A percentile compares a stretch with the other conserved stretches of the same genome.
These are phyloP conservation scores for Berkeleyomyces rouxiae DNA, from an alignment of 2,329 filamentous ascomycete genomes.

Conservation along the genomic window DNA sequence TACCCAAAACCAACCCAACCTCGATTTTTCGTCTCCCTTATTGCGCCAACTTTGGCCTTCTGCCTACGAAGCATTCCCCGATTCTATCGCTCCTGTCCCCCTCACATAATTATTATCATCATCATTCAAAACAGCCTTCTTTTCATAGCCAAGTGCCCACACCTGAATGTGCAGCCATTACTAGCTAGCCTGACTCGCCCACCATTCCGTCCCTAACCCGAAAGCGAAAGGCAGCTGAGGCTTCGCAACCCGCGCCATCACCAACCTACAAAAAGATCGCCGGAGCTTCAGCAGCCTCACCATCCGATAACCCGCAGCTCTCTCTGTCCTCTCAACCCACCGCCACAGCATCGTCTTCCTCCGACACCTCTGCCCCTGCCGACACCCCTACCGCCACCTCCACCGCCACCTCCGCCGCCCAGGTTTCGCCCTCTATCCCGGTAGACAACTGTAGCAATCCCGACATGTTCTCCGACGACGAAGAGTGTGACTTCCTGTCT, in stretches of 20 bases:
- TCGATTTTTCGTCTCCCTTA: neutral
- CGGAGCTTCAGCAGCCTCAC: constrained; percentile 28
- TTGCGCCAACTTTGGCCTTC: neutral
- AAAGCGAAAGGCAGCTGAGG: constrained; percentile 50
- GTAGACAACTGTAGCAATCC: constrained; percentile 27
- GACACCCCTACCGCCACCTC: neutral
- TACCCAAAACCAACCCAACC: neutral
- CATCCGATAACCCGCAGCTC: constrained; percentile 27
- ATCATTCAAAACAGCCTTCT: neutral
- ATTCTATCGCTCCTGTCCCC: neutral
- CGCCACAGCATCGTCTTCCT: neutral
- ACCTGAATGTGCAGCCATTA: neutral
- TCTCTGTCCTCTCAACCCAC: constrained; percentile 42
- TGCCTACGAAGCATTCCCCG: neutral
- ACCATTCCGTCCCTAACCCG: constrained; percentile 43
- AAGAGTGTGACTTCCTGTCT: constrained; percentile 57
- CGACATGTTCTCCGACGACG: constrained; percentile 84
- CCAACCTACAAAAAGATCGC: constrained; percentile 36
- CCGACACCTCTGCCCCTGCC: neutral
- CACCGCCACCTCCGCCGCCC: constrained; percentile 41
- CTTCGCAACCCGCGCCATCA: constrained; percentile 28
- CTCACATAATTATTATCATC: neutral
- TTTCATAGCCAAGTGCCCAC: neutral
- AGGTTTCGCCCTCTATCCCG: constrained; percentile 14
- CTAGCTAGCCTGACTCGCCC: constrained; percentile 1